Base-by-base conservation (phyloP, 257 asterid species). In the Solanum acaule region DNA sequence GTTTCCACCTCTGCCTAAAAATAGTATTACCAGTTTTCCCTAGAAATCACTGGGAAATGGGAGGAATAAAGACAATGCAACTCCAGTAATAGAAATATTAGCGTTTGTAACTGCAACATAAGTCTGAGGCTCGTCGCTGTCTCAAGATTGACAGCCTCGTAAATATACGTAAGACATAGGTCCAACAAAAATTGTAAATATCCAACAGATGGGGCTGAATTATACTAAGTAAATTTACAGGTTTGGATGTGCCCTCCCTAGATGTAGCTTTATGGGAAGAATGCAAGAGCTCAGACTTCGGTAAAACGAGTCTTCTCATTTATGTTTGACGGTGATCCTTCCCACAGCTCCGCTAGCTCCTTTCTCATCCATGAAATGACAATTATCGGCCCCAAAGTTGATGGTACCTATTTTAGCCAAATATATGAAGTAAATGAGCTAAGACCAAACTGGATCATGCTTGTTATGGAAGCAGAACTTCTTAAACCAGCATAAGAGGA, bases 301-400 rank as follows among this genome's bases (percentile, higher is more conserved):
- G 95, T 88, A 6, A 88, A 75, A 85, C 89, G 98, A 20, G 88
- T 89, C 91, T 96, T 95, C 85, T 95, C 99, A 10, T 90, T 91
- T 35, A 85, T 83, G 90, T 83, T 90, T 82, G 91, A 65, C 2
- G 92, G 33, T 42, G 93, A 88, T 87, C 98, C 98, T 89, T 95
- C 99, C 99, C 98, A 97, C 89, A 97, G 92, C 92, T 96, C 98
- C 16, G 89, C 90, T 23, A 97, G 92, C 81, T 97, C 98, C 87
- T 91, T 95, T 85, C 96, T 94, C 93, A 92, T 90, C 98, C 99
- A 97, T 44, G 98, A 92, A 65, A 94, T 91, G 85, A 94, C 46
- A 42, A 97, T 89, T 29, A 96, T 90, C 5, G 98, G 99, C 23
- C 99, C 99, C 92, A 96, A 86, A 9, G 98, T 96, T 44, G 95